phyloP scores from a whole-genome alignment of 345 rosid species.

The Microthlaspi erraticum region DNA sequence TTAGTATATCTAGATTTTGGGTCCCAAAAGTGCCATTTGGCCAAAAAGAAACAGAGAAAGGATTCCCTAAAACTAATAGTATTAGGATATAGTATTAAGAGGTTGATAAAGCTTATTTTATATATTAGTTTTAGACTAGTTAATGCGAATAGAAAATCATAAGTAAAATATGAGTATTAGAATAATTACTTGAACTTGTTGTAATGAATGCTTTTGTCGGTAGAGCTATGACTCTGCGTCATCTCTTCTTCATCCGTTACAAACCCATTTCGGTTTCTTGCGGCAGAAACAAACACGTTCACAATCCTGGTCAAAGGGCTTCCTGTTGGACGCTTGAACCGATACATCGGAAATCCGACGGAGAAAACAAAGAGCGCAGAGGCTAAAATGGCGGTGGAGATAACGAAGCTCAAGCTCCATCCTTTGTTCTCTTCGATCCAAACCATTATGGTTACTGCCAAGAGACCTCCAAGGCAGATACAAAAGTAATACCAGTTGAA shows the following conservation, averaged over 20 bases:
- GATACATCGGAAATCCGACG: slow-evolving; percentile 53
- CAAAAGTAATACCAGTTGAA: slow-evolving; percentile 71
- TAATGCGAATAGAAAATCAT: not conserved
- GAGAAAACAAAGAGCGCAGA: slow-evolving; percentile 51
- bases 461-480: slow-evolving; percentile 53
- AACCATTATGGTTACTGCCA: slow-evolving; percentile 58
- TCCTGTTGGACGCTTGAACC: slow-evolving; percentile 55
- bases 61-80: not conserved
- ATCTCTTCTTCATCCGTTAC: slow-evolving; percentile 23
- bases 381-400: slow-evolving; percentile 38
- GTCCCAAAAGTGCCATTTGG: too few species aligned
- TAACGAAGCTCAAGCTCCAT: slow-evolving; percentile 55
- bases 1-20: too few species aligned
- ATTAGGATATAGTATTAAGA: not conserved
- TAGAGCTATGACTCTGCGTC: slow-evolving; percentile 10
- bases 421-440: slow-evolving; percentile 72
- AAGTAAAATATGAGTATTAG: not conserved
- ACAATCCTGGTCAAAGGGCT: slow-evolving; percentile 52
- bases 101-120: not conserved
- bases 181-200: slow-evolving; percentile 50
- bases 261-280: slow-evolving; percentile 50
- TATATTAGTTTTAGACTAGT: not conserved
- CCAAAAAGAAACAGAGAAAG: too few species aligned
- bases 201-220: slow-evolving; percentile 36
- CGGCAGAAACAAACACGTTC: slow-evolving; percentile 55